Percentiles rank a stretch among this genome's conserved stretches.
Evolutionary conservation across 2,329 filamentous ascomycete genomes (phyloP).

Genomic region (Corniculantispora saksenae): DNA sequence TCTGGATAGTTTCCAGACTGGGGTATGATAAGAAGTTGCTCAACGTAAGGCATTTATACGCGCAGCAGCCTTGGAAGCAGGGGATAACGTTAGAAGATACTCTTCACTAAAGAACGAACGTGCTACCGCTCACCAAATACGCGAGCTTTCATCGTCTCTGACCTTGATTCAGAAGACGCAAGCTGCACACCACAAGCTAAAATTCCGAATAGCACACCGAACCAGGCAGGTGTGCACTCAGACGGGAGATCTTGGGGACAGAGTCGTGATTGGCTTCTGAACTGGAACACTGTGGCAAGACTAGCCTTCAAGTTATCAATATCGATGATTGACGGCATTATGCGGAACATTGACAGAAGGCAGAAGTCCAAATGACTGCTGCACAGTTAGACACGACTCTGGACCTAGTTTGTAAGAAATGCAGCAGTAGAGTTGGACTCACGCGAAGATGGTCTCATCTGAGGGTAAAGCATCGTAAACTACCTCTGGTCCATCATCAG

Average conservation of each 20-base stretch:
- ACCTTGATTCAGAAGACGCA: neutral
- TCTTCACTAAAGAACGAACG: neutral
- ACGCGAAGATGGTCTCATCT: neutral
- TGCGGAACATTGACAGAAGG: neutral
- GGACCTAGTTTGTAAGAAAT: neutral
- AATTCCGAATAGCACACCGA: neutral
- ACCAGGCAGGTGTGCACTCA: neutral
- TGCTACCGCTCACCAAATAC: neutral
- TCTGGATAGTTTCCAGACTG: neutral
- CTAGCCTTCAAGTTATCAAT: neutral
- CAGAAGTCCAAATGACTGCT: neutral
- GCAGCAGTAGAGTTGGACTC: too few relatives aligned
- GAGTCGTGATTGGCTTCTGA: neutral
- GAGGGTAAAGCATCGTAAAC: neutral
- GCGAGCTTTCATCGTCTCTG: neutral
- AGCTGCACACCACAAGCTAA: neutral
- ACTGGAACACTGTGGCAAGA: neutral
- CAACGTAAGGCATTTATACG: neutral
- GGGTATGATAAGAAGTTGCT: slow-evolving; percentile 8
- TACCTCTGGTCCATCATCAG: slow-evolving; percentile 1
- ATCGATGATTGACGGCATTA: slow-evolving; percentile 1
- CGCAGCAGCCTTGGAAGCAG: neutral
- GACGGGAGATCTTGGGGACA: neutral
- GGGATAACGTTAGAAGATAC: neutral
- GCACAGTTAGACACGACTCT: neutral